These are phyloP conservation scores for Paralagenidium karlingii DNA, from an alignment of 352 stramenopile species.

Conservation along the genomic window DNA sequence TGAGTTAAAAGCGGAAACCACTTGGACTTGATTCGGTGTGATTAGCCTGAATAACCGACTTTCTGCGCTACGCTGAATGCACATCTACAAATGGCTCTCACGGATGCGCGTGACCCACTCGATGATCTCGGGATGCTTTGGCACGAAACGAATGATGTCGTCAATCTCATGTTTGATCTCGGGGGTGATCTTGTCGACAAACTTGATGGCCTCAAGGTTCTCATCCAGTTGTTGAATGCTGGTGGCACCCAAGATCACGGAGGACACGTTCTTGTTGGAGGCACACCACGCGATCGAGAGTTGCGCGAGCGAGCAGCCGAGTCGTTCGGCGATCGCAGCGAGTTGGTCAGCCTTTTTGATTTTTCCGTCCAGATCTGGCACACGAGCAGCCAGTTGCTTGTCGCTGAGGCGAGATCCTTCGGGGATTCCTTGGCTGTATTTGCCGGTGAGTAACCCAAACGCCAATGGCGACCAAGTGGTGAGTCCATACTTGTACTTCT, in stretches of 20 bases:
- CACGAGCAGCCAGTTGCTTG: no score
- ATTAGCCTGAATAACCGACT: no score
- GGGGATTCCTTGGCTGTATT: conserved; percentile 26
- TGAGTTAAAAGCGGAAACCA: no score
- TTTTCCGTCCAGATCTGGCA: neutral
- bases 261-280: conserved; percentile 23
- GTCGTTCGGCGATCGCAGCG: conserved; percentile 13
- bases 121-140: no score
- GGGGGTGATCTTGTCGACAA: conserved; percentile 20
- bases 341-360: conserved; percentile 9
- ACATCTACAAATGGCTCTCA: no score
- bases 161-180: conserved; percentile 22
- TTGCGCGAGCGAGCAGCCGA: conserved; percentile 20
- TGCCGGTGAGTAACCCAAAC: conserved; percentile 42
- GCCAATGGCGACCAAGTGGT: conserved; percentile 55
- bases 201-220: conserved; percentile 17
- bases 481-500: conserved; percentile 46
- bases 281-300: conserved; percentile 28
- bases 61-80: no score
- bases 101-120: no score
- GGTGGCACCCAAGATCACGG: conserved; percentile 23
- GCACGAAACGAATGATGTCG: conserved; percentile 14
- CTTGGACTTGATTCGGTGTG: no score
- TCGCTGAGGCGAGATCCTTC: conserved; percentile 15
- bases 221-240: conserved; percentile 26